A percentile compares a stretch with the other conserved stretches of the same genome.
phyloP scores from a whole-genome alignment of 2,329 filamentous ascomycete species.

The Aspergillus aculeatus region DNA sequence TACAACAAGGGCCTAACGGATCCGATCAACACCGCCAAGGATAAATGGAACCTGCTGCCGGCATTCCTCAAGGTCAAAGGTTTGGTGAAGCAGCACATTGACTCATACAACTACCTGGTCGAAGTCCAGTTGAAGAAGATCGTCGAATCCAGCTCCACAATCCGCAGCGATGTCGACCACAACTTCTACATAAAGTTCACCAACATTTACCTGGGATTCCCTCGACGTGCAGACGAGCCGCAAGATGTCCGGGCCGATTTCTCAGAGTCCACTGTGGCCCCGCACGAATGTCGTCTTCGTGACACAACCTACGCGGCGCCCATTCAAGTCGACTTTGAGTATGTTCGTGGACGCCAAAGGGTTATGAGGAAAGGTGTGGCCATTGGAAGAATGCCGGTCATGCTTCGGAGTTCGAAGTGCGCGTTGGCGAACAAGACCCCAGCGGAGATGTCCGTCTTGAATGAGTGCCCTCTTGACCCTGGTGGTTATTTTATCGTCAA shows the following conservation, averaged over 20 bases:
- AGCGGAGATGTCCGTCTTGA: slow-evolving; percentile 83
- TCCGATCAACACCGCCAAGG: slow-evolving; percentile 67
- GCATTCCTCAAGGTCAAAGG: slow-evolving; percentile 99
- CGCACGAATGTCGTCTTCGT: slow-evolving; percentile 92
- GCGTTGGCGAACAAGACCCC: slow-evolving; percentile 81
- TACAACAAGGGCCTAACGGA: slow-evolving; percentile 66
- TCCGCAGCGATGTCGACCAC: slow-evolving; percentile 88
- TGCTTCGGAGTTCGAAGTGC: slow-evolving; percentile 95
- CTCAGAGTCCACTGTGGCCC: slow-evolving; percentile 63
- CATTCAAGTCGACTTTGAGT: slow-evolving; percentile 88
- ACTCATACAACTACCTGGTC: slow-evolving; percentile 98
- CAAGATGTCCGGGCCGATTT: slow-evolving; percentile 50
- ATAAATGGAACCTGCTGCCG: slow-evolving; percentile 96
- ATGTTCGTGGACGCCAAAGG: slow-evolving; percentile 77
- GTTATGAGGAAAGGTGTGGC: slow-evolving; percentile 70
- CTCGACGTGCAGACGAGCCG: slow-evolving; percentile 74
- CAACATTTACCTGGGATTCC: slow-evolving; percentile 82
- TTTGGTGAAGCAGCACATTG: slow-evolving; percentile 94
- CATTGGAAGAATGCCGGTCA: slow-evolving; percentile 90
- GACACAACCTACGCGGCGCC: slow-evolving; percentile 98
- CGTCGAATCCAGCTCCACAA: slow-evolving; percentile 81
- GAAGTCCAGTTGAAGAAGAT: slow-evolving; percentile 97
- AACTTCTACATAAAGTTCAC: slow-evolving; percentile 92
- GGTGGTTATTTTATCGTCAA: slow-evolving; percentile 98
- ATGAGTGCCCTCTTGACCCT: slow-evolving; percentile 93